Base-by-base conservation (phyloP, 2,329 filamentous ascomycete genomes). In the Ceratocystis albifundus region DNA sequence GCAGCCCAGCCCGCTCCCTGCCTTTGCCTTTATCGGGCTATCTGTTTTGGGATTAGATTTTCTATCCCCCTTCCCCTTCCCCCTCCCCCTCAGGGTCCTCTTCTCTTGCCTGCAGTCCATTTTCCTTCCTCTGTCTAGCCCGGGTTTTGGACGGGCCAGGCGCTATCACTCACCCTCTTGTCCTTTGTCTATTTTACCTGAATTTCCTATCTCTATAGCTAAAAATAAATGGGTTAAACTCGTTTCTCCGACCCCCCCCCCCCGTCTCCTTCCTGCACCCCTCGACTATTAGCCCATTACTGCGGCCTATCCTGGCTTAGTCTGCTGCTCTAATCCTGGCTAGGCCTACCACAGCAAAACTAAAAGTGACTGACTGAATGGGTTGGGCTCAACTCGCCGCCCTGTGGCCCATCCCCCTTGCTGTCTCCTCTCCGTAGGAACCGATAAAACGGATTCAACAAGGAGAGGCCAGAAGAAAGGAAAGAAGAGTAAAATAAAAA, bases 361-460 rank as follows among this genome's bases (percentile, higher is more conserved):
- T 15, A 41, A 41, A 41, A 41, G 36, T 41, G 10, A 41, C 36
- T 41, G 36, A 41, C 12, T 41, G 36, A 41, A 41, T 41, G 36
- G 36, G 36, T 10, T 41, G 36, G 36, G 36, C 36, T 41, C 36
- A 50, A 32, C 5, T 32, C 7, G 25, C 15, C 28, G 28, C 4
- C 25, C 12, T n/a, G 4, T 10, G 7, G 53, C 7, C 5, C 20
- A 3, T 17, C 6, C 4, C 20, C 53, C 28, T 22, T 59, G 53
- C 53, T 30, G 12, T 8, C 12, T 5, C n/a, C 53, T 8, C 53
- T 57, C 28, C 28, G 53, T 59, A 59, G 53, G 53, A 59, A 59
- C 53, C 53, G 53, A 59, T 59, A 59, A 36, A 59, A 59, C 53
- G 53, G 53, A 30, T 17, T 30, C 28, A 59, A 36, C 28, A 8